Conservation (phyloP, 192 early-diverging fungal species). For the Spizellomyces sp. region DNA sequence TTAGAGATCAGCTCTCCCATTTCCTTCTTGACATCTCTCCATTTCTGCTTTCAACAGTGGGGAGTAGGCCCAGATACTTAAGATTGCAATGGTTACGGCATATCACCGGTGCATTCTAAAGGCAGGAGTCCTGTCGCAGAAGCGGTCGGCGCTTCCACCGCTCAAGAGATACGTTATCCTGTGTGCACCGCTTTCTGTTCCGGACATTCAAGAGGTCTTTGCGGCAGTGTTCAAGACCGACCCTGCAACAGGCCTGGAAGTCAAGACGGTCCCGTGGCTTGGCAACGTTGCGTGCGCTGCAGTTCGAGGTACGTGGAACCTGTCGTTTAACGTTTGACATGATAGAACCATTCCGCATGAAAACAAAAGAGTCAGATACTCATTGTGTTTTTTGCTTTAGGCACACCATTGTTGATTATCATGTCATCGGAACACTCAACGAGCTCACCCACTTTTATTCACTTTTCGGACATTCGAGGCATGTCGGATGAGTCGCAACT, state of each 20-base stretch:
- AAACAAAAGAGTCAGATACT: too few species aligned
- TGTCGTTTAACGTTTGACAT: not conserved
- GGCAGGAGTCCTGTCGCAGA: conserved; percentile 20
- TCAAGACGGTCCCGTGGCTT: conserved; percentile 11
- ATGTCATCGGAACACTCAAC: not conserved
- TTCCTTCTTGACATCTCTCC: too few species aligned
- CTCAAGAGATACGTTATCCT: conserved; percentile 19
- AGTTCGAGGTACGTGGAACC: conserved; percentile 3
- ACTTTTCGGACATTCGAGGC: conserved; percentile 28
- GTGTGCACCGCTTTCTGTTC: conserved; percentile 8
- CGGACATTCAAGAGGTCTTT: conserved; percentile 14
- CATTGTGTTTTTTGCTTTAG: not conserved
- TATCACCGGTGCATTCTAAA: conserved; percentile 16
- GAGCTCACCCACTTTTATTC: conserved; percentile 22
- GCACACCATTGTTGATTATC: conserved; percentile 23
- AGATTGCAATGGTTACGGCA: too few species aligned
- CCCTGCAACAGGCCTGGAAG: not conserved
- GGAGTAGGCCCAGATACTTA: too few species aligned
- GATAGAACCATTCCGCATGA: not conserved
- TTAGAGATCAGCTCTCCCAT: too few species aligned
- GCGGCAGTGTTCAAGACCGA: conserved; percentile 14
- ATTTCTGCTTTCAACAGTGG: too few species aligned
- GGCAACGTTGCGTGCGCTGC: conserved; percentile 27
- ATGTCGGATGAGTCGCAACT: conserved; percentile 26
- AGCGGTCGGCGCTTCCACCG: conserved; percentile 13